Evolutionary conservation across 441 rosid species (phyloP).

Genomic region (Melastoma candidum): DNA sequence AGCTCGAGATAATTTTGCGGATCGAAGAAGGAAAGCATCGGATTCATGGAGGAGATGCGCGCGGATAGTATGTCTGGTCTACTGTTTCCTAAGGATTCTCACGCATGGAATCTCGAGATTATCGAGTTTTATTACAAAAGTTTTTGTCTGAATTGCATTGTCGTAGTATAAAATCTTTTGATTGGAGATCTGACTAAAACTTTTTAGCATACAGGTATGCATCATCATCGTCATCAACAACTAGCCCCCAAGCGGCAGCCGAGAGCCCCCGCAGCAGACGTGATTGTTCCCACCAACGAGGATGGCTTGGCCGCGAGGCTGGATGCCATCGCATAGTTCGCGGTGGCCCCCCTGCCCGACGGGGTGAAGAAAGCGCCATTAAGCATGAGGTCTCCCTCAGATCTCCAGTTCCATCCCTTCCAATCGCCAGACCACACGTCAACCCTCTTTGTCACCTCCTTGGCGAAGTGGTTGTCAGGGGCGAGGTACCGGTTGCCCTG

Average conservation of each 20-base stretch:
- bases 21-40: too few species aligned
- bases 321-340: conserved; percentile 12
- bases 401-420: conserved; percentile 16
- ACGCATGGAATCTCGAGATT: too few species aligned
- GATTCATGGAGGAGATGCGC: too few species aligned
- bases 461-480: conserved; percentile 6
- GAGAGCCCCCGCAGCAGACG: conserved; percentile 10
- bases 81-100: too few species aligned
- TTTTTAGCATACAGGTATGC: too few species aligned
- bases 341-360: conserved; percentile 11
- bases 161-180: too few species aligned
- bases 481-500: conserved; percentile 18
- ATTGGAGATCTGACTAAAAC: too few species aligned
- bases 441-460: conserved; percentile 19
- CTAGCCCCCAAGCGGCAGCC: conserved; percentile 8
- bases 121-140: too few species aligned
- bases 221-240: conserved; percentile 6
- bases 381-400: conserved; percentile 16
- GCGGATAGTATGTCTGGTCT: too few species aligned
- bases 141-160: too few species aligned
- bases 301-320: conserved; percentile 18
- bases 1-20: too few species aligned
- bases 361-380: conserved; percentile 15
- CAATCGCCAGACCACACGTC: conserved; percentile 8
- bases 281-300: conserved; percentile 13